Percentiles rank a stretch among this genome's conserved stretches.
Conservation (phyloP, 2,329 filamentous ascomycete species). For the Didymella lethalis region DNA sequence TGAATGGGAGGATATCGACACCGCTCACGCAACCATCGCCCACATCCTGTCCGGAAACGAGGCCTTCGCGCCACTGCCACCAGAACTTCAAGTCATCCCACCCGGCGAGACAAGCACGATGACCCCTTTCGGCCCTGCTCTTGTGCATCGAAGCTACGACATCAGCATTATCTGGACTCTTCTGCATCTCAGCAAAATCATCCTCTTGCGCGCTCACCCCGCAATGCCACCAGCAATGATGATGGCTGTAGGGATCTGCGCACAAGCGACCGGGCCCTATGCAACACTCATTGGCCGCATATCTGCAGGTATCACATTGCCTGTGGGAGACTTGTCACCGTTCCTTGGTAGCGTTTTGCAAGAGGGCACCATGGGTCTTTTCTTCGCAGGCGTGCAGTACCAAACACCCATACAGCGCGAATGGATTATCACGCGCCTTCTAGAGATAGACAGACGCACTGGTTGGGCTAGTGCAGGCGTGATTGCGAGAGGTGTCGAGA, state of each 20-base stretch:
- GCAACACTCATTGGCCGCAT: slow-evolving; percentile 83
- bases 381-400: slow-evolving; percentile 86
- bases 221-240: slow-evolving; percentile 91
- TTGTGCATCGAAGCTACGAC: slow-evolving; percentile 85
- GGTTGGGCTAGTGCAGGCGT: slow-evolving; percentile 86
- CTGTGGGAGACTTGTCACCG: slow-evolving; percentile 68
- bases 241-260: slow-evolving; percentile 81
- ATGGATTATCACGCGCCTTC: slow-evolving; percentile 78
- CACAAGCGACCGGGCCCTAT: slow-evolving; percentile 72
- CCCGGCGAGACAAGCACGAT: slow-evolving; percentile 43
- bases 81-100: slow-evolving; percentile 69
- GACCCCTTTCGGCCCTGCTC: slow-evolving; percentile 82
- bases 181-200: slow-evolving; percentile 83
- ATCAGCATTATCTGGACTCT: slow-evolving; percentile 88
- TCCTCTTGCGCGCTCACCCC: slow-evolving; percentile 83
- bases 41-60: slow-evolving; percentile 67
- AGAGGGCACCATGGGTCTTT: slow-evolving; percentile 81
- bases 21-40: slow-evolving; percentile 73
- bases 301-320: slow-evolving; percentile 69
- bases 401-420: slow-evolving; percentile 74
- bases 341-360: slow-evolving; percentile 81
- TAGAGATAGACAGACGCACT: slow-evolving; percentile 78
- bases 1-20: slow-evolving; percentile 80
- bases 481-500: slow-evolving; percentile 85
- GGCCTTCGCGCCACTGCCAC: slow-evolving; percentile 77